Evolutionary conservation across 371 early-diverging fungal species (phyloP), one percentile per base, ranked within the genome.

Genomic region (Mucor circinelloides): DNA sequence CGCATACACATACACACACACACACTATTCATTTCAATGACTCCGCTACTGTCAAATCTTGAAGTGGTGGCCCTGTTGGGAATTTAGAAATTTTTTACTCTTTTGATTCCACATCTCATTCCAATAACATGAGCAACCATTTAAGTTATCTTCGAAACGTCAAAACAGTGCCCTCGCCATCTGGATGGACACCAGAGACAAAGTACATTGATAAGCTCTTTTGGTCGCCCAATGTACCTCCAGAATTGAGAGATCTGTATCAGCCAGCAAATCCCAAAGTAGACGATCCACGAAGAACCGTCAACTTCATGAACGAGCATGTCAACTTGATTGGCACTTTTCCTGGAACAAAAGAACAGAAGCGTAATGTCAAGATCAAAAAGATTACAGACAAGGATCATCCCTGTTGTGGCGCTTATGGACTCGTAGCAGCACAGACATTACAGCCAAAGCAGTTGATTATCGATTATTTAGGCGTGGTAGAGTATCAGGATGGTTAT

Each of bases 351-450:
- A 83, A 79, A 63, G 83, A 80, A 28, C 78, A 78, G 34, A 72
- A 77, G 23, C 70, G 74, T 5, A 76, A 81, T 48, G 60, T 81
- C 58, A 81, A 81, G 66, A 84, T 84, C 40, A 76, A 74, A 48
- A 71, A 72, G 38, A 73, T 84, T 19, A 80, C 77, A 0, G 83
- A 84, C 30, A 66, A 74, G 21, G 60, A 36, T 0, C 85, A 85
- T 32, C 85, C 85, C 6, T 83, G 84, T 63, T 82, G 72, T 68
- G 83, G 83, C 40, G 79, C 80, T 0, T 82, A 80, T 67, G 85
- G 85, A 2, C 59, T 85, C 12, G 73, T 78, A 60, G 85, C 85
- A 8, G 81, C 81, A 1, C 81, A 80, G 23, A 82, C 76, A 6
- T 60, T 85, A 17, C 74, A 74, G 19, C 81, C 85, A n/a, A 78